A percentile compares a stretch with the other conserved stretches of the same genome.
phyloP scores from a whole-genome alignment of 2,329 filamentous ascomycete species.

The Claviceps sorghi region DNA sequence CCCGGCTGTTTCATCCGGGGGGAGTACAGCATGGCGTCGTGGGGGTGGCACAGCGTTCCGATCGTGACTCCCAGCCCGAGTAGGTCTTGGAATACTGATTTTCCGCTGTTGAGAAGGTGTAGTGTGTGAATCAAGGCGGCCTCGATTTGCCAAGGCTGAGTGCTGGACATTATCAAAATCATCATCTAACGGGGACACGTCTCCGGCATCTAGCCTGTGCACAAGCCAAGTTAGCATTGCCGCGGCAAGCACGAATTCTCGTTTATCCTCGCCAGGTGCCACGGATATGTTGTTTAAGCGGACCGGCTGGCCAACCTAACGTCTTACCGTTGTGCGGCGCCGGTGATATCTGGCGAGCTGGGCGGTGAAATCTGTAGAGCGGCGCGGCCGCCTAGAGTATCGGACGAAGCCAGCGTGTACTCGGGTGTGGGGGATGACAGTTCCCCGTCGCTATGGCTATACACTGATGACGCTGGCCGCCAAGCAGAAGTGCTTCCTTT shows the following conservation, averaged over 20 bases:
- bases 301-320: neutral
- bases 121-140: slow-evolving; percentile 6
- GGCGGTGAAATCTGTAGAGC: slow-evolving; percentile 38
- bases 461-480: slow-evolving; percentile 45
- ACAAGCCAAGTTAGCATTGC: slow-evolving; percentile 1
- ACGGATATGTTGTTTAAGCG: neutral
- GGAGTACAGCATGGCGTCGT: neutral
- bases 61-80: neutral
- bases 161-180: slow-evolving; percentile 21
- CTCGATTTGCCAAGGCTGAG: slow-evolving; percentile 8
- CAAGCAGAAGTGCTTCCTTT: slow-evolving; percentile 18
- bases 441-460: slow-evolving; percentile 19
- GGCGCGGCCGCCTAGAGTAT: slow-evolving; percentile 22
- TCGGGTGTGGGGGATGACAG: slow-evolving; percentile 23
- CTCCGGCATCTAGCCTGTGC: slow-evolving; percentile 14
- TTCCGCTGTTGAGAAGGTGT: slow-evolving; percentile 6
- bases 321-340: slow-evolving; percentile 27
- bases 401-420: slow-evolving; percentile 13
- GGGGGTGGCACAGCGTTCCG: neutral
- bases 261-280: neutral
- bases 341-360: slow-evolving; percentile 37
- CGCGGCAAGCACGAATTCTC: neutral
- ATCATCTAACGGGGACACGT: slow-evolving; percentile 42
- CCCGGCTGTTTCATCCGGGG: neutral
- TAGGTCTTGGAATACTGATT: slow-evolving; percentile 1